phyloP scores from a whole-genome alignment of 140 eudicot genomes.

The Senecio squalidus region DNA sequence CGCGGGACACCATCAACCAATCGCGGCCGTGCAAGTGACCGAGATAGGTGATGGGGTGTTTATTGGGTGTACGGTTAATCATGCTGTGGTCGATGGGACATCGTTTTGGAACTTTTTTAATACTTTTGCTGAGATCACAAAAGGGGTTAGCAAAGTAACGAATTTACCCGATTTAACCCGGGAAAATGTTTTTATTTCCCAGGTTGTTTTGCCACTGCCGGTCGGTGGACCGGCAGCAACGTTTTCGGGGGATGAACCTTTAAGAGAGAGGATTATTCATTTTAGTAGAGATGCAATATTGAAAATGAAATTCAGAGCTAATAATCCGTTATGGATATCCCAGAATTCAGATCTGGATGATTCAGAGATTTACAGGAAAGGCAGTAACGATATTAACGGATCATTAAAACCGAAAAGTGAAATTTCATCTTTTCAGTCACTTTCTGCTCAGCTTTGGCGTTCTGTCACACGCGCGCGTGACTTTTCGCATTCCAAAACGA shows the following conservation, averaged over 20 bases:
- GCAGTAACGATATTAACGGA: slow-evolving; percentile 35
- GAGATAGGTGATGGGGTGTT: slow-evolving; percentile 69
- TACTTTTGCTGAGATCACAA: slow-evolving; percentile 60
- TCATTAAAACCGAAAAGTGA: slow-evolving; percentile 34
- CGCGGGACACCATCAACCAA: slow-evolving; percentile 68
- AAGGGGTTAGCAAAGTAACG: slow-evolving; percentile 38
- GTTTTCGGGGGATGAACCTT: slow-evolving; percentile 71
- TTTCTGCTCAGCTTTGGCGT: slow-evolving; percentile 69
- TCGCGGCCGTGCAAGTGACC: slow-evolving; percentile 74
- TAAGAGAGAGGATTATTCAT: slow-evolving; percentile 67
- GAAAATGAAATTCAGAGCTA: slow-evolving; percentile 58
- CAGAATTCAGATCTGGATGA: slow-evolving; percentile 24
- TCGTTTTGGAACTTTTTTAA: slow-evolving; percentile 90
- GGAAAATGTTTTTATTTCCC: slow-evolving; percentile 54
- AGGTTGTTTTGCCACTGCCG: slow-evolving; percentile 54
- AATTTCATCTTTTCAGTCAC: slow-evolving; percentile 78
- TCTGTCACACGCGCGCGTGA: slow-evolving; percentile 75
- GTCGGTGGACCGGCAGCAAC: slow-evolving; percentile 71
- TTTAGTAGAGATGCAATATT: slow-evolving; percentile 64
- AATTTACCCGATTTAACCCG: slow-evolving; percentile 48
- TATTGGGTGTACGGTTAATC: slow-evolving; percentile 69
- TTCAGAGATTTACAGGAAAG: slow-evolving; percentile 33
- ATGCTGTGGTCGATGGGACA: slow-evolving; percentile 85
- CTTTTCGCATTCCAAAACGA: slow-evolving; percentile 37
- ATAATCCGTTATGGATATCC: slow-evolving; percentile 33